A percentile compares a stretch with the other conserved stretches of the same genome.
These are phyloP conservation scores for Glycine latifolia DNA, from an alignment of 306 rosid genomes.

Conservation along the genomic window DNA sequence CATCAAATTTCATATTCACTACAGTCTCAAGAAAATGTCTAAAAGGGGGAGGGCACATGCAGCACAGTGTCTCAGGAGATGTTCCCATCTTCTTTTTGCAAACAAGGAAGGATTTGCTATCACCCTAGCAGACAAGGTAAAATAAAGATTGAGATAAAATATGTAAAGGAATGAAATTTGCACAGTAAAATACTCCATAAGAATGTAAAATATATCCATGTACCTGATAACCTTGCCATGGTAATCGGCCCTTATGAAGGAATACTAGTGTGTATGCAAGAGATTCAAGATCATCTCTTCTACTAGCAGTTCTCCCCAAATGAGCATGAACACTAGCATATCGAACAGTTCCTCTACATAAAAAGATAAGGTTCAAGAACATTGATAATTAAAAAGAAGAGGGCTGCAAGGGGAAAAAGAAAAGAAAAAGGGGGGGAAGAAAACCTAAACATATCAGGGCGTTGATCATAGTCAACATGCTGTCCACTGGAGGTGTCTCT, in stretches of 20 bases:
- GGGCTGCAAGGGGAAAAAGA: neutral
- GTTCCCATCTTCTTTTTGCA: constrained; percentile 98
- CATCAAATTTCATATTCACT: constrained; percentile 97
- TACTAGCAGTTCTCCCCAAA: constrained; percentile 97
- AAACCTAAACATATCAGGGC: constrained; percentile 97
- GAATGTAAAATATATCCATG: constrained; percentile 19
- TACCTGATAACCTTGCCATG: constrained; percentile 99
- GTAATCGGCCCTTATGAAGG: constrained; percentile 90
- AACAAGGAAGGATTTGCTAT: constrained; percentile 91
- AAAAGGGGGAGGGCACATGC: constrained; percentile 89
- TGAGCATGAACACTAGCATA: constrained; percentile 99
- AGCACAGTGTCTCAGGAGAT: constrained; percentile 92
- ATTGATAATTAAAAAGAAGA: constrained; percentile 36
- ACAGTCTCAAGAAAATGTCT: constrained; percentile 87
- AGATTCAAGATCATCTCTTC: constrained; percentile 98
- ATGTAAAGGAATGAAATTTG: constrained; percentile 20
- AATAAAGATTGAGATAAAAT: neutral
- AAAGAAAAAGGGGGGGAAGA: neutral
- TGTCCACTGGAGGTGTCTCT: constrained; percentile 76
- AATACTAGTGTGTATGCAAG: constrained; percentile 94
- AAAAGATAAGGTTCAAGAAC: constrained; percentile 8
- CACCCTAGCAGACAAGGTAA: constrained; percentile 62
- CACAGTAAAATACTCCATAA: constrained; percentile 14
- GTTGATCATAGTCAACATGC: constrained; percentile 95
- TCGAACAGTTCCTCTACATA: constrained; percentile 88